Conservation (phyloP, 192 early-diverging fungal species). For the Podila verticillata region DNA sequence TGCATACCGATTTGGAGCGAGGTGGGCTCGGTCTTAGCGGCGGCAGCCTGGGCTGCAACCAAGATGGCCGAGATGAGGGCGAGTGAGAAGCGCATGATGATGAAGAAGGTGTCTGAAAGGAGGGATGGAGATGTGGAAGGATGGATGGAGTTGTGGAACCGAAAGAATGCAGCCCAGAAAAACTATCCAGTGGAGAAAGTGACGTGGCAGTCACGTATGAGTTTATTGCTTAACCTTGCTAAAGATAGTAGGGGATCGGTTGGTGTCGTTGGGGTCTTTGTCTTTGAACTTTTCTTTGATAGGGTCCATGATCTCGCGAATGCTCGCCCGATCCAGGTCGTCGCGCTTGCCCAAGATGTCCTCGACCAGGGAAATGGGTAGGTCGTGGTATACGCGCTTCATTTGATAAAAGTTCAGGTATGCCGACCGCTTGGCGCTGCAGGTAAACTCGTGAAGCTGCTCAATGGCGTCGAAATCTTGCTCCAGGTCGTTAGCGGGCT, state of each 20-base stretch:
- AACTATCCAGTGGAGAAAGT: too few relatives aligned
- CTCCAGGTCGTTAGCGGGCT: slow-evolving; percentile 74
- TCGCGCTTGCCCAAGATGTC: slow-evolving; percentile 88
- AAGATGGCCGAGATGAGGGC: slow-evolving; percentile 21
- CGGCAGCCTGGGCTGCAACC: slow-evolving; percentile 18
- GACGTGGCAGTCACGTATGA: too few relatives aligned
- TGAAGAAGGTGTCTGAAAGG: neutral
- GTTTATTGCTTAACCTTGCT: slow-evolving; percentile 59
- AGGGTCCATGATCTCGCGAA: slow-evolving; percentile 90
- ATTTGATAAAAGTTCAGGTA: slow-evolving; percentile 93
- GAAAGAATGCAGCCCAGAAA: too few relatives aligned
- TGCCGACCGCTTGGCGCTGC: slow-evolving; percentile 81
- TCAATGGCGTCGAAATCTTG: slow-evolving; percentile 86
- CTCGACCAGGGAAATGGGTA: slow-evolving; percentile 93
- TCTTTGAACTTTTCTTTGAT: slow-evolving; percentile 75
- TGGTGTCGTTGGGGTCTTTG: slow-evolving; percentile 54
- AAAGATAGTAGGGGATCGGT: slow-evolving; percentile 63
- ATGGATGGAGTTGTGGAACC: too few relatives aligned
- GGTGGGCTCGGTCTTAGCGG: slow-evolving; percentile 20
- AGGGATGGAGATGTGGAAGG: too few relatives aligned
- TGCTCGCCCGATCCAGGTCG: slow-evolving; percentile 86
- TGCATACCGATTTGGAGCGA: slow-evolving; percentile 34
- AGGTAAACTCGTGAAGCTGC: slow-evolving; percentile 82
- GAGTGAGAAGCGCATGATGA: slow-evolving; percentile 12
- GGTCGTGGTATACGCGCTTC: slow-evolving; percentile 91